Evolutionary conservation across 768 basidiomycete genomes (phyloP), one percentile per base, ranked within the genome.

Genomic region (Tylopilus plumbeoviolaceoides): DNA sequence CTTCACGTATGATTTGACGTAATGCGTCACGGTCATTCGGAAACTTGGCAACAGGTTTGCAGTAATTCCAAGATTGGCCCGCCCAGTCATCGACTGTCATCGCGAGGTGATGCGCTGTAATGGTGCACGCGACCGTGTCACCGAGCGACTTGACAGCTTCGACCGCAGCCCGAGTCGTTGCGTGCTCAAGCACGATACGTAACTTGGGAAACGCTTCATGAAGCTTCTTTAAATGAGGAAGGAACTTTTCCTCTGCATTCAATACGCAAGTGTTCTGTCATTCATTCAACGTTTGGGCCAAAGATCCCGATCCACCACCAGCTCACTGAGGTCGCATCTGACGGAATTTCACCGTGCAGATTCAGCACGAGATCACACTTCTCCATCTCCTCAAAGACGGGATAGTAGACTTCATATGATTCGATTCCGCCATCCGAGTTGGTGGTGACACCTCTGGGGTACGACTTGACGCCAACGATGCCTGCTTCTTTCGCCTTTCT

Each of bases 41-140:
- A 67, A 83, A 94, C 72, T 99, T 99, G 12, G 97, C 94, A 20
- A 99, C 89, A 0, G 97, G 97, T 70, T 98, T 99, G 77, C 97
- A 98, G 72, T 89, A 99, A 64, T 95, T 82, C 81, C 89, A 93
- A 3, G 91, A 82, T 69, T 98, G 93, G 2, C 94, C 91, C 2
- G 94, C 94, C 85, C 95, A 98, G 61, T 94, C 90, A 70, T 99
- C 95, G 4, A 98, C 91, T 7, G 91, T 97, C 45, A 99, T 78
- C 27, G 81, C 84, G 42, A 99, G 82, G 68, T 99, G 97, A 70
- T 99, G 97, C 1, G 95, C 89, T 2, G 97, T 99, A 70, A 99
- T 98, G 8, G 93, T 91, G 70, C 97, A 98, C 18, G 85, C 95
- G 39, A 99, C 94, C 18, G 86, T 97, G 59, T 75, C 73, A 1